Conservation (phyloP, 1,284 basidiomycete species). For the Coniophora puteana region DNA sequence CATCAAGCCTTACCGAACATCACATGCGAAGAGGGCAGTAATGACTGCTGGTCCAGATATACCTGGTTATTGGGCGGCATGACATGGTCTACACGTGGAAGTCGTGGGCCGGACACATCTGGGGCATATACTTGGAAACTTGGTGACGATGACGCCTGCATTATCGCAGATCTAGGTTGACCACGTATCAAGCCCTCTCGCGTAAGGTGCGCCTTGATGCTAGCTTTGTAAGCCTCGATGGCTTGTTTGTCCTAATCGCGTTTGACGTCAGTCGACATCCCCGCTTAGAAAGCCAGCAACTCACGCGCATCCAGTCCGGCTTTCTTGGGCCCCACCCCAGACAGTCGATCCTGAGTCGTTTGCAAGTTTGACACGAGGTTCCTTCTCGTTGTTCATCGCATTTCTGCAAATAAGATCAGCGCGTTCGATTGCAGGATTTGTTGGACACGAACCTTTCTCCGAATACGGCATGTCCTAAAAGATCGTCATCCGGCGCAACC, state of each 20-base stretch:
- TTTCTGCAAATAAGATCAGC: slow-evolving; percentile 46
- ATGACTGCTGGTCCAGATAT: too few species aligned
- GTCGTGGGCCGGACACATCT: slow-evolving; percentile 24
- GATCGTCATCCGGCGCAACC: too few species aligned
- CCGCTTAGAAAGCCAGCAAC: slow-evolving; percentile 25
- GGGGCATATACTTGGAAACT: slow-evolving; percentile 16
- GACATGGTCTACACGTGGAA: background rate
- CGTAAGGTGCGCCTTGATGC: slow-evolving; percentile 75
- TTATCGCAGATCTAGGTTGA: slow-evolving; percentile 59
- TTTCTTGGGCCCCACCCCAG: slow-evolving; percentile 77
- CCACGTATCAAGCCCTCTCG: slow-evolving; percentile 75
- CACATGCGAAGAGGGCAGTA: too few species aligned
- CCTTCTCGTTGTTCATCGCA: slow-evolving; percentile 78
- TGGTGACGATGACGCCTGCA: slow-evolving; percentile 29
- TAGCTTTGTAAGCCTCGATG: slow-evolving; percentile 78
- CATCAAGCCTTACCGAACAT: too few species aligned
- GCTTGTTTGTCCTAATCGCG: slow-evolving; percentile 67
- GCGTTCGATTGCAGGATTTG: background rate
- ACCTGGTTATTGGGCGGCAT: too few species aligned
- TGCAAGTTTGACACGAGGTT: slow-evolving; percentile 74
- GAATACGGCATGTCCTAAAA: slow-evolving; percentile 72
- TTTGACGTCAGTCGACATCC: slow-evolving; percentile 10
- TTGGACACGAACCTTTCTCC: slow-evolving; percentile 60
- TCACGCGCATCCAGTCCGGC: slow-evolving; percentile 80
- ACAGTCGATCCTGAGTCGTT: slow-evolving; percentile 71